Percentiles rank a stretch among this genome's conserved stretches.
Conservation (phyloP, 345 rosid species). For the Eucalyptus camaldulensis region DNA sequence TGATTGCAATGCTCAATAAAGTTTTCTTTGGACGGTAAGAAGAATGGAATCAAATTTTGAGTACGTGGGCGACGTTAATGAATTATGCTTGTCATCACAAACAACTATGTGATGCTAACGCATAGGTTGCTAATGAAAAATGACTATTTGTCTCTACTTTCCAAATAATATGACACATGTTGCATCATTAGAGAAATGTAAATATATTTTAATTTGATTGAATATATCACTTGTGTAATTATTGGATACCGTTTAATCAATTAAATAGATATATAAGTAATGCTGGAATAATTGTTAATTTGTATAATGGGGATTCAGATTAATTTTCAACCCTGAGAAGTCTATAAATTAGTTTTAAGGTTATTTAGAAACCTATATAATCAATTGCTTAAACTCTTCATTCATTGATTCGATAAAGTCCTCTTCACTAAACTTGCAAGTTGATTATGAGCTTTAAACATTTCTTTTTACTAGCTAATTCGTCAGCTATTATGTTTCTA, state of each 20-base stretch:
- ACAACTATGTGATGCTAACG: neutral
- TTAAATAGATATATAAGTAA: neutral
- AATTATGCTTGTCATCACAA: neutral
- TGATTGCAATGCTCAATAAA: neutral
- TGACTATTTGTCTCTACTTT: neutral
- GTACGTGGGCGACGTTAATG: neutral
- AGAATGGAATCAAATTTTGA: neutral
- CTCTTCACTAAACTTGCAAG: too few relatives aligned
- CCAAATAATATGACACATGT: neutral
- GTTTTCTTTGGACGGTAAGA: neutral
- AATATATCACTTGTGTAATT: neutral
- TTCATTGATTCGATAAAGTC: too few relatives aligned
- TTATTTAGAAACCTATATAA: too few relatives aligned
- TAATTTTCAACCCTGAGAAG: neutral
- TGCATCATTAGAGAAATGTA: neutral
- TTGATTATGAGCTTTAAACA: too few relatives aligned
- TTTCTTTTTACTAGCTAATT: too few relatives aligned
- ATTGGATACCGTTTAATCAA: neutral
- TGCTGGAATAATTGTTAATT: too few relatives aligned
- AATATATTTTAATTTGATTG: neutral
- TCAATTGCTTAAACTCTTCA: too few relatives aligned
- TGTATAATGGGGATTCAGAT: neutral
- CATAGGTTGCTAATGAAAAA: neutral
- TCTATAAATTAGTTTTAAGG: too few relatives aligned
- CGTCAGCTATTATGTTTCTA: too few relatives aligned